Evolutionary conservation across 1,139 yeast genomes (phyloP).

Genomic region (Pneumocystis oryctolagi): DNA sequence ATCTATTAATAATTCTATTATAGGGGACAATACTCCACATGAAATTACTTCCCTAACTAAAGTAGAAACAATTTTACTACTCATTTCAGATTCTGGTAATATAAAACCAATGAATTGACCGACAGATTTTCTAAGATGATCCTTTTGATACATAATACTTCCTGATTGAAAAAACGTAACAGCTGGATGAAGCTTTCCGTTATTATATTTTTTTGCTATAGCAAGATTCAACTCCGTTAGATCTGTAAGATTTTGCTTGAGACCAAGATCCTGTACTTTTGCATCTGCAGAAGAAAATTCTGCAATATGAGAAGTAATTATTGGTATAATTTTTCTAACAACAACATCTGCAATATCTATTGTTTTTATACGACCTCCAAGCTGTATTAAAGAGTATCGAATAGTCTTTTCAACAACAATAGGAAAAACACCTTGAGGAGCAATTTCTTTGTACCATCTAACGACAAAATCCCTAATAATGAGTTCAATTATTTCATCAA

Average conservation of each 20-base stretch:
- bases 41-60: constrained; percentile 53
- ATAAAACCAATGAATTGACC: constrained; percentile 36
- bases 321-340: constrained; percentile 46
- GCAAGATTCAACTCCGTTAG: constrained; percentile 39
- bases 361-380: constrained; percentile 31
- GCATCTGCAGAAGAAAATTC: constrained; percentile 40
- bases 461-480: constrained; percentile 47
- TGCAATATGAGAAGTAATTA: constrained; percentile 49
- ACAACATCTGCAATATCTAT: constrained; percentile 45
- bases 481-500: constrained; percentile 39
- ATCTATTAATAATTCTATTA: constrained; percentile 45
- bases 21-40: constrained; percentile 39
- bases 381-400: constrained; percentile 28
- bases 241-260: constrained; percentile 24
- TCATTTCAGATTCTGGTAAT: constrained; percentile 36
- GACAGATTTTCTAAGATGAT: constrained; percentile 35
- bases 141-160: constrained; percentile 37
- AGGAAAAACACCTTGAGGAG: constrained; percentile 42
- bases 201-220: constrained; percentile 44
- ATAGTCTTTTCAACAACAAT: constrained; percentile 39
- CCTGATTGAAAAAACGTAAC: constrained; percentile 33
- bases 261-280: constrained; percentile 20
- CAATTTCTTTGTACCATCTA: constrained; percentile 42
- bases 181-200: constrained; percentile 47
- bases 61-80: constrained; percentile 35